phyloP scores from a whole-genome alignment of 805 yeast genomes.

The Kodamaea jinghongensis region DNA sequence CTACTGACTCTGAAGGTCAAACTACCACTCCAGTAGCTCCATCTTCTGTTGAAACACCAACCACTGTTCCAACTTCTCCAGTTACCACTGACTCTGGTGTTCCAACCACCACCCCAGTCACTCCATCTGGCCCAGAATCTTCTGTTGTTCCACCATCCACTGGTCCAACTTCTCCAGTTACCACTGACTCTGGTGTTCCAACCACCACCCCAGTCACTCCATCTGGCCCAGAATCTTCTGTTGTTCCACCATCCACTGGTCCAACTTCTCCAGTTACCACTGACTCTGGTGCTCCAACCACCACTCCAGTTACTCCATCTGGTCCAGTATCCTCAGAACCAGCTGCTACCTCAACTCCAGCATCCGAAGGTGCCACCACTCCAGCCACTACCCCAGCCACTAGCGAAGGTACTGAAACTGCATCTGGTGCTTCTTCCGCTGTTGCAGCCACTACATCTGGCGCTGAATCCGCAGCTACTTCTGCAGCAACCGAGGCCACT shows the following conservation, averaged over 20 bases:
- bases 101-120: constrained; percentile 3
- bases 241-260: constrained; percentile 1
- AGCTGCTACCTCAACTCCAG: too few relatives aligned
- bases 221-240: constrained; percentile 3
- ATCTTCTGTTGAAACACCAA: constrained; percentile 3
- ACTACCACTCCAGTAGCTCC: not conserved
- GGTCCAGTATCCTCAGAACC: too few relatives aligned
- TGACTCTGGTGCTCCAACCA: not conserved
- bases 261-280: constrained; percentile 1
- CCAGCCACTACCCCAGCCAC: constrained; percentile 3
- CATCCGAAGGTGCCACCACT: not conserved
- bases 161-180: not conserved
- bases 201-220: not conserved
- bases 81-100: constrained; percentile 1
- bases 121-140: constrained; percentile 3
- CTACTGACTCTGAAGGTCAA: too few relatives aligned
- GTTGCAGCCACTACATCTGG: constrained; percentile 8
- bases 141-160: constrained; percentile 3
- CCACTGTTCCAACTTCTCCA: not conserved
- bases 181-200: too few relatives aligned
- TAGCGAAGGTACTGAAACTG: not conserved
- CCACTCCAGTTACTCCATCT: not conserved
- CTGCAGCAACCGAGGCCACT: constrained; percentile 2
- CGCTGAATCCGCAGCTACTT: constrained; percentile 1
- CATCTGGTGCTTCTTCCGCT: constrained; percentile 4